Base-by-base conservation (phyloP, 2,329 filamentous ascomycete species). In the Cordyceps cicadae region DNA sequence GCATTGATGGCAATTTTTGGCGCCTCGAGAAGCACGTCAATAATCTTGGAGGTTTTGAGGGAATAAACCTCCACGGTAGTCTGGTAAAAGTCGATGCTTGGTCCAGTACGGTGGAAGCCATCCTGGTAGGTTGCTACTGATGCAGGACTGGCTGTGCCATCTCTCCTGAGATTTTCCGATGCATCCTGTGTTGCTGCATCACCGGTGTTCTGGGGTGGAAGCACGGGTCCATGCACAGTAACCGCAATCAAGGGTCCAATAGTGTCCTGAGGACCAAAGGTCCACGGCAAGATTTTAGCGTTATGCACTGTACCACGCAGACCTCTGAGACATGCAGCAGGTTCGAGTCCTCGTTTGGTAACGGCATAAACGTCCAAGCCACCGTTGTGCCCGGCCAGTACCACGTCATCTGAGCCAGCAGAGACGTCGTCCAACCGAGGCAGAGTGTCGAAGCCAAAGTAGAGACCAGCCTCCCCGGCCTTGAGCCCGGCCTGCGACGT, bases 31-130 rank as follows among this genome's bases (percentile, higher is more conserved):
- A 97, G 77, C 0, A 89, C 88, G 29, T 87, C 83, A 59, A 97
- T 75, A 60, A 84, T 83, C 63, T 83, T 81, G 67, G 86, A 87
- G n/a, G 87, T 89, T 66, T 83, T 85, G 62, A 97, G 76, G 1
- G 92, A 97, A 72, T 93, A 96, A 0, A 97, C 78, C 66, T 97
- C 91, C 6, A 96, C 90, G 0, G 88, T 87, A 0, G 92, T 97
- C 72, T 96, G 92, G 68, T 93, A 95, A 52, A 81, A 80, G 54
- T 84, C 81, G 62, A 86, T 77, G 5, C 71, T 66, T 45, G 75
- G 66, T 45, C 69, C 63, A 59, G 69, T 66, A 59, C 73, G 75
- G 39, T 71, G 67, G 60, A 67, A 67, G 51, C 67, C 69, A 50
- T 73, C 74, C 65, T 74, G 73, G 65, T 72, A 76, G 45, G 73